Base-by-base conservation (phyloP, 2,329 filamentous ascomycete genomes). In the Colletotrichum echinochloae region DNA sequence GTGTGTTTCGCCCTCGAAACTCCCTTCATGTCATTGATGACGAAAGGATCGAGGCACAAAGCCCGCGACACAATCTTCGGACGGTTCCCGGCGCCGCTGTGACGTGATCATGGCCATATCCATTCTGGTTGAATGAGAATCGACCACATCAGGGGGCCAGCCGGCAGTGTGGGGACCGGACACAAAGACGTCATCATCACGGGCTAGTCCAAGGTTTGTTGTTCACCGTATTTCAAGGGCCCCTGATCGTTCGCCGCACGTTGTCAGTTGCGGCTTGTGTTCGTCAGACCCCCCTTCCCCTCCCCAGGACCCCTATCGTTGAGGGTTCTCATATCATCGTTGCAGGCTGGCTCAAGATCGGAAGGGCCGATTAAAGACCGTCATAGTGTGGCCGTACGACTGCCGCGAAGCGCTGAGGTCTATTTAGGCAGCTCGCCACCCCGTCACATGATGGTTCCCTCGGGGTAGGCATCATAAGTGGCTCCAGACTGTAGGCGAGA, bases 401-500 rank as follows among this genome's bases (percentile, higher is more conserved):
- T 60, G 18, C 18, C 46, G 59, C 35, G 37, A 39, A 20, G 11
- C 60, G 33, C 6, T 28, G 63, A 62, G 37, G 64, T 67, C 33
- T 35, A 30, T 67, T 59, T 67, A 70, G 57, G 52, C 64, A 62
- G 33, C 44, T 67, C 33, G 57, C 37, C 52, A 62, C 67, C n/a
- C 12, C 20, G 51, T 70, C 67, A 67, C 64, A 63, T 67, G 57
- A 67, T 63, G 64, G 52, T 70, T 70, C 57, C 57, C 20, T 54
- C 18, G 12, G 41, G 28, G 64, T 56, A 12, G 48, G 46, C 26
- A 59, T 49, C 59, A 52, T 48, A 37, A 60, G 51, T 67, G 64
- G 64, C 33, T 12, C 51, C 20, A 33, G 11, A 6, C 18, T n/a
- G 7, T 12, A 33, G 41, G 16, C 35, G 11, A 23, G 44, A 37